Conservation (phyloP, 495 filamentous ascomycete genomes). For the Podospora pseudocomata region DNA sequence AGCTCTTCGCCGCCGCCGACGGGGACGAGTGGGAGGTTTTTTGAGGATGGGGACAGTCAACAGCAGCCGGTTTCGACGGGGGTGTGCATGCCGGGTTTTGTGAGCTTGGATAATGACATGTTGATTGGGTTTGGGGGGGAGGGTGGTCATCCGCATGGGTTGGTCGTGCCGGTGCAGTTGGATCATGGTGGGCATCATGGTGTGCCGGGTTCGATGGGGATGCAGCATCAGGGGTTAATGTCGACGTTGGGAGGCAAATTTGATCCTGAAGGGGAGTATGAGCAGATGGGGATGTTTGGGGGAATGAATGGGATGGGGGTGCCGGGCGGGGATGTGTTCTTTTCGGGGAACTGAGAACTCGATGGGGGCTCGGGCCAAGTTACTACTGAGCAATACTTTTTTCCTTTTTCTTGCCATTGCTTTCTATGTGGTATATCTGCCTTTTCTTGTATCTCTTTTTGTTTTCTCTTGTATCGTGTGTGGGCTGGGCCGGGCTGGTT, state of each 20-base stretch:
- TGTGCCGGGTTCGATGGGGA: constrained; percentile 34
- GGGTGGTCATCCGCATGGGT: neutral
- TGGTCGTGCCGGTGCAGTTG: neutral
- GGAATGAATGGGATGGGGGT: constrained; percentile 28
- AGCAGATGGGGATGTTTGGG: constrained; percentile 38
- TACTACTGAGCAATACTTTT: neutral
- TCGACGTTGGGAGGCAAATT: constrained; percentile 33
- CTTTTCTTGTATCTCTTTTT: constrained; percentile 1
- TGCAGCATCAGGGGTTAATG: constrained; percentile 36
- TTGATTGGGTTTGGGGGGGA: neutral
- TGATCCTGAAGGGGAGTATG: constrained; percentile 39
- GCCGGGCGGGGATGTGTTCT: constrained; percentile 41
- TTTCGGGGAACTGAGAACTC: constrained; percentile 14
- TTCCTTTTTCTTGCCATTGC: neutral
- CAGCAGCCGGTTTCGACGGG: neutral
- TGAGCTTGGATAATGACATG: neutral
- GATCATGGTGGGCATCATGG: constrained; percentile 18
- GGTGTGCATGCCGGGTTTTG: neutral
- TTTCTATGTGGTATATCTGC: neutral
- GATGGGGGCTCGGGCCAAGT: constrained; percentile 23
- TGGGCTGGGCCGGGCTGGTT: neutral
- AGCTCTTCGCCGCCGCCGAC: constrained; percentile 44
- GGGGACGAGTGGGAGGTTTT: constrained; percentile 31
- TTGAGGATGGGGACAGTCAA: constrained; percentile 25
- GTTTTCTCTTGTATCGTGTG: neutral